Base-by-base conservation (phyloP, 306 rosid species). In the Sindora glabra region DNA sequence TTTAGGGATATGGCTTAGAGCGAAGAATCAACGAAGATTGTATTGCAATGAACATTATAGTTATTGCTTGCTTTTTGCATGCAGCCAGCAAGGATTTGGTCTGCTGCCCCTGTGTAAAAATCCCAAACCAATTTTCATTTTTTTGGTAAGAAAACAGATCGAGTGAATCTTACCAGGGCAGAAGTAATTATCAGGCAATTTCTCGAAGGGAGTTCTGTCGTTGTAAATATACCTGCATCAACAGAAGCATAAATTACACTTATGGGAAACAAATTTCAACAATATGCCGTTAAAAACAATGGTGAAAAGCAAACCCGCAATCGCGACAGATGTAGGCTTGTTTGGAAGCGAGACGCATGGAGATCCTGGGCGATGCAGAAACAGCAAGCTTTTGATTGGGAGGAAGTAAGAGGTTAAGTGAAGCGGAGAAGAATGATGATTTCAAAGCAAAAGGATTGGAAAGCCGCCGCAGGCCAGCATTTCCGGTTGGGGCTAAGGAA, bases 261-360 rank as follows among this genome's bases (percentile, higher is more conserved):
- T n/a, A n/a, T n/a, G n/a, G n/a, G n/a, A n/a, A n/a, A n/a, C n/a
- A n/a, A n/a, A n/a, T n/a, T n/a, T n/a, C n/a, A n/a, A n/a, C n/a
- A n/a, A n/a, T n/a, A n/a, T n/a, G n/a, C n/a, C n/a, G n/a, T n/a
- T n/a, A n/a, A n/a, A n/a, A n/a, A n/a, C n/a, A n/a, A 34, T 8
- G 23, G 8, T 12, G 60, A 57, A 37, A 73, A 48, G 67, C 17
- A 10, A 40, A 92, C 96, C 98, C 96, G 98, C 98, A 92, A 68
- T 92, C 95, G 7, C 90, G 96, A 54, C 98, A 92, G 64, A 92
- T 88, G 60, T 92, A 92, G 68, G 95, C 61, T 74, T 83, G 79
- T 65, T 78, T 75, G 62, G 79, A 68, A 34, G 71, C 55, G 4
- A 66, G 73, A 6, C 81, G 75, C 98, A 92, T 86, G 76, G 94